These are phyloP conservation scores for Annulohypoxylon moriforme DNA, from an alignment of 495 filamentous ascomycete species.

Conservation along the genomic window DNA sequence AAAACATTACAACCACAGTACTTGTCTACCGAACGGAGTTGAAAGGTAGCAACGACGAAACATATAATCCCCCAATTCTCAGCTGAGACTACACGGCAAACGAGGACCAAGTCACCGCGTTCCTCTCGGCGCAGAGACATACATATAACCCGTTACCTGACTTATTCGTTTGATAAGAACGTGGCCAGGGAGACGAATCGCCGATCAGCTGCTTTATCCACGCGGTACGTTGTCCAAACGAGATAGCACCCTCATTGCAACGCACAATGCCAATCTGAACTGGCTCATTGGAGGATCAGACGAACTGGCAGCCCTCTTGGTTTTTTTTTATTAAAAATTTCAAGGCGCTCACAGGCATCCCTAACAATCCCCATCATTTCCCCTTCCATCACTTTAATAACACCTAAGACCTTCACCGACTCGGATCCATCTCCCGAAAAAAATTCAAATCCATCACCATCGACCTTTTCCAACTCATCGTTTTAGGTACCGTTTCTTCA, in stretches of 20 bases:
- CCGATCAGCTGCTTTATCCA: slow-evolving; percentile 45
- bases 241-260: slow-evolving; percentile 39
- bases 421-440: slow-evolving; percentile 16
- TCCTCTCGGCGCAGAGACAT: neutral
- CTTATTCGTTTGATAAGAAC: slow-evolving; percentile 33
- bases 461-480: slow-evolving; percentile 6
- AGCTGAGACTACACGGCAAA: slow-evolving; percentile 6
- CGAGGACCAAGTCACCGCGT: neutral
- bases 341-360: slow-evolving; percentile 29
- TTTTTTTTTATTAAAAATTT: slow-evolving; percentile 29
- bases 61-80: slow-evolving; percentile 12
- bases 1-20: slow-evolving; percentile 22
- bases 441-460: neutral
- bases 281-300: slow-evolving; percentile 48
- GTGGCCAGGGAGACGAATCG: slow-evolving; percentile 35
- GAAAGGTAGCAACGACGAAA: slow-evolving; percentile 12
- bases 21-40: slow-evolving; percentile 10
- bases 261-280: slow-evolving; percentile 45
- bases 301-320: slow-evolving; percentile 44
- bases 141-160: slow-evolving; percentile 18
- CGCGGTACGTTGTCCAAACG: slow-evolving; percentile 38
- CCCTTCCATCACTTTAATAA: slow-evolving; percentile 17
- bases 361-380: slow-evolving; percentile 12
- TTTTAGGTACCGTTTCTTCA: slow-evolving; percentile 13
- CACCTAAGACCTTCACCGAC: slow-evolving; percentile 27